Percentiles rank a stretch among this genome's conserved stretches.
Conservation (phyloP, 2,329 filamentous ascomycete genomes). For the Colletotrichum lupini region DNA sequence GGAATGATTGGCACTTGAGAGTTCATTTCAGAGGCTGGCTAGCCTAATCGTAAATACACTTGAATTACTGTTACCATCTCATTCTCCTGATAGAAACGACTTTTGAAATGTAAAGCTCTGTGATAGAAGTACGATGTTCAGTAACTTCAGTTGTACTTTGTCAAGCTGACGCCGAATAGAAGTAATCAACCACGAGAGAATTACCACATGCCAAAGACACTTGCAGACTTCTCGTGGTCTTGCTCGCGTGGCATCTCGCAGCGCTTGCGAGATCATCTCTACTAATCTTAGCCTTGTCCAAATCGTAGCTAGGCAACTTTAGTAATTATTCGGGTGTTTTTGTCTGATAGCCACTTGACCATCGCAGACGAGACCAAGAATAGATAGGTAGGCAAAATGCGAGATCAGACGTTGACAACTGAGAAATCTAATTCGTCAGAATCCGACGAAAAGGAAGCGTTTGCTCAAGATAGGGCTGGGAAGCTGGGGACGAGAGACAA, state of each 20-base stretch:
- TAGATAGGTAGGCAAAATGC: not conserved
- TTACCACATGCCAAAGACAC: not conserved
- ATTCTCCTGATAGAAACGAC: not conserved
- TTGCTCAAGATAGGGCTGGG: not conserved
- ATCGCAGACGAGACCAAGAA: not conserved
- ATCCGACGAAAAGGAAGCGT: not conserved
- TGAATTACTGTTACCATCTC: not conserved
- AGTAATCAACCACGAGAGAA: not conserved
- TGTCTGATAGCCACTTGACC: not conserved
- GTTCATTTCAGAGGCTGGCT: conserved; percentile 4
- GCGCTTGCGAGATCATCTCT: not conserved
- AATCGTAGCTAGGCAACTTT: not conserved
- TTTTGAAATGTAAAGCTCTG: not conserved
- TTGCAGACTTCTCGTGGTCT: not conserved
- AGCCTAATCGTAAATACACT: conserved; percentile 4
- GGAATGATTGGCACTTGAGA: not conserved
- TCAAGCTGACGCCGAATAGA: not conserved
- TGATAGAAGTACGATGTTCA: not conserved
- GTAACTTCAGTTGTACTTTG: not conserved
- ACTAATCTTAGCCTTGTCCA: not conserved
- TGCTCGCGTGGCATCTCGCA: not conserved
- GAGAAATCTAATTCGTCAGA: not conserved
- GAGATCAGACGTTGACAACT: not conserved
- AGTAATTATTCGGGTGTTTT: not conserved
- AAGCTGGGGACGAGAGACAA: not conserved